These are phyloP conservation scores for Ogataea nonfermentans DNA, from an alignment of 805 yeast genomes.

Conservation along the genomic window DNA sequence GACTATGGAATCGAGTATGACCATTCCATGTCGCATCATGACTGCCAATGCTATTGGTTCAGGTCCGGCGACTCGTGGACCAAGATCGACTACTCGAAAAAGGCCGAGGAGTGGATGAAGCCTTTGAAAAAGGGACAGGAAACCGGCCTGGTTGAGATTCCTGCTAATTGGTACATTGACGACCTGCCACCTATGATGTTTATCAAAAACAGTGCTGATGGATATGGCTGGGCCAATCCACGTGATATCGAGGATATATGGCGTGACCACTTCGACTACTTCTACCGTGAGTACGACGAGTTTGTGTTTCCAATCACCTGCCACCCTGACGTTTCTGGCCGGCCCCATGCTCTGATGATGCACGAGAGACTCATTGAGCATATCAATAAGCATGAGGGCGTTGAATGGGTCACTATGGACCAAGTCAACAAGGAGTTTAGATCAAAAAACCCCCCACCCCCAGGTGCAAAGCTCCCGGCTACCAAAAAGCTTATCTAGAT, in stretches of 20 bases:
- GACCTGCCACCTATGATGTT: conserved; percentile 42
- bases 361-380: conserved; percentile 37
- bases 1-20: conserved; percentile 39
- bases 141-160: conserved; percentile 38
- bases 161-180: conserved; percentile 39
- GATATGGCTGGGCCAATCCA: conserved; percentile 37
- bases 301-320: conserved; percentile 39
- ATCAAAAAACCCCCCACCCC: conserved; percentile 26
- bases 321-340: conserved; percentile 39
- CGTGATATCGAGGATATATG: conserved; percentile 38
- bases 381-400: conserved; percentile 38
- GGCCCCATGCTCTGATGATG: conserved; percentile 37
- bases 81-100: conserved; percentile 35
- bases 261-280: conserved; percentile 39
- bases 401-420: conserved; percentile 41
- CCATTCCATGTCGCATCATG: conserved; percentile 38
- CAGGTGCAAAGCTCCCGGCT: conserved; percentile 32
- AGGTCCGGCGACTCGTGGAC: conserved; percentile 38
- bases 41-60: conserved; percentile 38
- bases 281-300: conserved; percentile 37
- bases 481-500: conserved; percentile 15
- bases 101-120: conserved; percentile 39
- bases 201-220: conserved; percentile 33
- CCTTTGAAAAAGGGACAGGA: conserved; percentile 34
- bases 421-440: conserved; percentile 35